phyloP scores from a whole-genome alignment of 805 yeast species.

The Citeromyces matritensis region DNA sequence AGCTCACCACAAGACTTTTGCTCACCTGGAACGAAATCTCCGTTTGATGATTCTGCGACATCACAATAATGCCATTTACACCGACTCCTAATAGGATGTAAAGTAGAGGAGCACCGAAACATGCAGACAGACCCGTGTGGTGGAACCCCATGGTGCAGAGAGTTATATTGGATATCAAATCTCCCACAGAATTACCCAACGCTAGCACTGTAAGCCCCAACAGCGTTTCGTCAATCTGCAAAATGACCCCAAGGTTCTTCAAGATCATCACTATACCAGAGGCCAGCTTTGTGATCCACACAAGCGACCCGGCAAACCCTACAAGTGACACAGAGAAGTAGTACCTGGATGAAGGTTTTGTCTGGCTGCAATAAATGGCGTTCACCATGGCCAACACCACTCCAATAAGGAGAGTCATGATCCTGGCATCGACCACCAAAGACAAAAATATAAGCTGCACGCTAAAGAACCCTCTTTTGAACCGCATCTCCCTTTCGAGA shows the following conservation, averaged over 20 bases:
- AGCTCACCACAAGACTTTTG: conserved; percentile 19
- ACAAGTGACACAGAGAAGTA: no score
- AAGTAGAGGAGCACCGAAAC: conserved; percentile 38
- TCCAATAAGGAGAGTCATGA: no score
- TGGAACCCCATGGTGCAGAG: conserved; percentile 20
- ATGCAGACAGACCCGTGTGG: conserved; percentile 31
- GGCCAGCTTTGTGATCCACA: conserved; percentile 14
- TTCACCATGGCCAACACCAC: no score
- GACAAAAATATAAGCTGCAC: conserved; percentile 13
- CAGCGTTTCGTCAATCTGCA: conserved; percentile 27
- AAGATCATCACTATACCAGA: conserved; percentile 14
- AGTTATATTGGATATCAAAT: conserved; percentile 32
- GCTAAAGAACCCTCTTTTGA: conserved; percentile 10
- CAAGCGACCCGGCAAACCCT: conserved; percentile 14
- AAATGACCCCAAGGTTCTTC: conserved; percentile 27
- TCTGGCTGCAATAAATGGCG: no score
- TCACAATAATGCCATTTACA: conserved; percentile 21
- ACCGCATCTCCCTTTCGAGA: conserved; percentile 5
- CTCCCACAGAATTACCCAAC: conserved; percentile 35
- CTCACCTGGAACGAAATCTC: conserved; percentile 21
- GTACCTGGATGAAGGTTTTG: no score
- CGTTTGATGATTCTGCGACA: conserved; percentile 3
- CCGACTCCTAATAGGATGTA: conserved; percentile 36
- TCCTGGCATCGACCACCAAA: conserved; percentile 1
- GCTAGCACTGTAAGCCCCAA: conserved; percentile 33